These are phyloP conservation scores for Ogataea ramenticola DNA, from an alignment of 805 yeast genomes.

Conservation along the genomic window DNA sequence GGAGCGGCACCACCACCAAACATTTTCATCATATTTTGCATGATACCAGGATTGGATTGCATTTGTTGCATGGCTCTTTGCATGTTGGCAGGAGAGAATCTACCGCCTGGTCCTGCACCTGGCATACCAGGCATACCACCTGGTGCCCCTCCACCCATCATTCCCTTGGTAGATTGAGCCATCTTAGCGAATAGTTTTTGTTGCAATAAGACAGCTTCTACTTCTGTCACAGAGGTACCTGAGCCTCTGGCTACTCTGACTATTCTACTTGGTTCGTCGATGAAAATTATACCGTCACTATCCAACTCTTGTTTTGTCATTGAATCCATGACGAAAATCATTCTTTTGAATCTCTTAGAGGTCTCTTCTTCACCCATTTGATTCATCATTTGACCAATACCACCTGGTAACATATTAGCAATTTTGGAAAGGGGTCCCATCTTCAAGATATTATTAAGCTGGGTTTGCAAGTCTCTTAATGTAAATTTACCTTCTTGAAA, in stretches of 20 bases:
- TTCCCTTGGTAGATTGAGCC: slow-evolving; percentile 70
- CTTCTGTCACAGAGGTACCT: slow-evolving; percentile 87
- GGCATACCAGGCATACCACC: slow-evolving; percentile 52
- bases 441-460: slow-evolving; percentile 89
- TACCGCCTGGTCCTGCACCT: slow-evolving; percentile 38
- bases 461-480: slow-evolving; percentile 83
- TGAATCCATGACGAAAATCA: slow-evolving; percentile 90
- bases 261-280: slow-evolving; percentile 76
- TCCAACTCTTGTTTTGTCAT: slow-evolving; percentile 92
- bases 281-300: slow-evolving; percentile 77
- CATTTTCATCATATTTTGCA: slow-evolving; percentile 66
- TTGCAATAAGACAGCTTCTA: slow-evolving; percentile 85
- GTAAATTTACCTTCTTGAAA: slow-evolving; percentile 94
- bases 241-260: slow-evolving; percentile 91
- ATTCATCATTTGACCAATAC: slow-evolving; percentile 74
- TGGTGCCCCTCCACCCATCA: slow-evolving; percentile 42
- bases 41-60: slow-evolving; percentile 68
- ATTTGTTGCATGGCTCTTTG: slow-evolving; percentile 48
- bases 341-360: slow-evolving; percentile 70
- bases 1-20: slow-evolving; percentile 60
- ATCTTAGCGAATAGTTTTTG: slow-evolving; percentile 90
- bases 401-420: slow-evolving; percentile 92
- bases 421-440: slow-evolving; percentile 96
- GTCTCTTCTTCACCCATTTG: slow-evolving; percentile 93
- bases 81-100: slow-evolving; percentile 26